Conservation (phyloP, 805 yeast genomes). For the Cyberlindnera subsufficiens region DNA sequence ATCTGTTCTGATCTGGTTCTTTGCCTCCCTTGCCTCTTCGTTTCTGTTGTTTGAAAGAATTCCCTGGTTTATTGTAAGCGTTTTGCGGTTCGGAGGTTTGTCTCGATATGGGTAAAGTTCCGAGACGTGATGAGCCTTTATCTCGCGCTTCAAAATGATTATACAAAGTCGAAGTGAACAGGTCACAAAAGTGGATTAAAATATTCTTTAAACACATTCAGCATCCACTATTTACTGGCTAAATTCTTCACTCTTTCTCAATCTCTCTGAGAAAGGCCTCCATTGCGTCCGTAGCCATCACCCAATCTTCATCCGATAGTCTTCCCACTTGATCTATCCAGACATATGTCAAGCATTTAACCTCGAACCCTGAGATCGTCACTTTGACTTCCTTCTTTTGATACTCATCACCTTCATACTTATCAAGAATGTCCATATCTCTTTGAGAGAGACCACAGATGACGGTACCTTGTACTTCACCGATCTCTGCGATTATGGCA, state of each 20-base stretch:
- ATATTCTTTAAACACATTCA: no score
- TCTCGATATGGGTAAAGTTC: no score
- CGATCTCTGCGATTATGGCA: background rate
- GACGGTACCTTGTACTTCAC: constrained; percentile 3
- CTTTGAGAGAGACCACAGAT: constrained; percentile 3
- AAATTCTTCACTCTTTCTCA: no score
- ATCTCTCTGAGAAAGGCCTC: constrained; percentile 1
- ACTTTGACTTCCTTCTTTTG: constrained; percentile 1
- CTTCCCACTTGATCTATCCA: constrained; percentile 3
- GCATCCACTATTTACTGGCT: no score
- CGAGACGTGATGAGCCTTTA: no score
- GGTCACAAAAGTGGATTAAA: no score
- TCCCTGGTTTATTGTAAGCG: no score
- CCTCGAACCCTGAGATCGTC: background rate
- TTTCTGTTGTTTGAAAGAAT: constrained; percentile 24
- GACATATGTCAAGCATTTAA: constrained; percentile 3
- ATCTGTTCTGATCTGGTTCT: background rate
- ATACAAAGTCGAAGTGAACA: no score
- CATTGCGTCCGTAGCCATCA: background rate
- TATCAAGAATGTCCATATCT: constrained; percentile 6
- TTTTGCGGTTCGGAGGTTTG: no score
- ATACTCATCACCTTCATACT: constrained; percentile 11
- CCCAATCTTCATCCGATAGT: constrained; percentile 5
- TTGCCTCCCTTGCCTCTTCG: constrained; percentile 32
- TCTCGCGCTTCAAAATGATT: no score